Evolutionary conservation across 1,284 basidiomycete species (phyloP).

Genomic region (Somion occarium): DNA sequence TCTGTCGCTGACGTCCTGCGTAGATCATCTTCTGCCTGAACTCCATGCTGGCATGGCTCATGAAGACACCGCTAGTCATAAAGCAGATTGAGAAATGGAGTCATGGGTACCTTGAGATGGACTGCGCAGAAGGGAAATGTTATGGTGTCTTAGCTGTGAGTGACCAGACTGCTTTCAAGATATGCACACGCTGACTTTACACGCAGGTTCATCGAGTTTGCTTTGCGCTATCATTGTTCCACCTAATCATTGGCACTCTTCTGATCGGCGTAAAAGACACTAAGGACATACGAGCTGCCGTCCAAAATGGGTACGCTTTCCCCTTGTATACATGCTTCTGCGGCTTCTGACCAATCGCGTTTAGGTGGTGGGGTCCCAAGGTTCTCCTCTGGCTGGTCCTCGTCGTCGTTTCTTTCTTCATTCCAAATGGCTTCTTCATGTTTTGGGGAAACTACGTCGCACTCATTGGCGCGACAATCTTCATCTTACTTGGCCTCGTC

Average conservation of each 20-base stretch:
- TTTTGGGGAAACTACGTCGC: slow-evolving; percentile 95
- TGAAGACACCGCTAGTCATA: slow-evolving; percentile 88
- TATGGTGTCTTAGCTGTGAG: slow-evolving; percentile 95
- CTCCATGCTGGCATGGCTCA: slow-evolving; percentile 95
- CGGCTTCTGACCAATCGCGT: slow-evolving; percentile 1
- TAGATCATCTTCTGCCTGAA: slow-evolving; percentile 95
- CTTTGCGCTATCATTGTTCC: slow-evolving; percentile 90
- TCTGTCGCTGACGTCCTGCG: too few species aligned
- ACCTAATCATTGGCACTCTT: slow-evolving; percentile 73
- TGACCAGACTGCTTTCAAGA: slow-evolving; percentile 9
- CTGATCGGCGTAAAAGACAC: slow-evolving; percentile 90
- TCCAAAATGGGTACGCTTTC: slow-evolving; percentile 87
- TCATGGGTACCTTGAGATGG: slow-evolving; percentile 98
- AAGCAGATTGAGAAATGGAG: slow-evolving; percentile 89
- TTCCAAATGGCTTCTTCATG: slow-evolving; percentile 93
- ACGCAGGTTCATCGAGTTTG: slow-evolving; percentile 90
- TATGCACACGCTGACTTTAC: neutral
- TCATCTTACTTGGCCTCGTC: slow-evolving; percentile 95
- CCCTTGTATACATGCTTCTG: neutral
- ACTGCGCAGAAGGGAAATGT: slow-evolving; percentile 89
- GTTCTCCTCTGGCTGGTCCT: slow-evolving; percentile 82
- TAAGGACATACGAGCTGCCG: slow-evolving; percentile 83
- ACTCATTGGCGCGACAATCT: slow-evolving; percentile 87
- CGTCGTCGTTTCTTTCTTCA: slow-evolving; percentile 81
- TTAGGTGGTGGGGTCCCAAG: slow-evolving; percentile 98